Evolutionary conservation across 2,329 filamentous ascomycete species (phyloP), one percentile per base, ranked within the genome.

Genomic region (Fusarium cicatricum): DNA sequence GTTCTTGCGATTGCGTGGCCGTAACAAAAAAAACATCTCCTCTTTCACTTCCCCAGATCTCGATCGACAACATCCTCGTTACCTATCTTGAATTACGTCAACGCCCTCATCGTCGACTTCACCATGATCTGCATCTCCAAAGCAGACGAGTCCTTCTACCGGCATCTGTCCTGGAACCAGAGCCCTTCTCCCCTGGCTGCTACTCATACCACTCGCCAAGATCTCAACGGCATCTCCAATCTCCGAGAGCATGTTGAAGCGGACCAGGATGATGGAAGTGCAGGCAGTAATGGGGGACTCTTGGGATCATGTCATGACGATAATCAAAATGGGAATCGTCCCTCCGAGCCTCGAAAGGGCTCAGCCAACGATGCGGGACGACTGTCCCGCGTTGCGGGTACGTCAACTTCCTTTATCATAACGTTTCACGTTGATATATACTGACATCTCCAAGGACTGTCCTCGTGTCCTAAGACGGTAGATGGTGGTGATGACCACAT

Each of bases 191-290:
- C 75, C 19, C 70, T 84, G 47, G 76, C 80, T 19, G 68, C 79
- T 16, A 75, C 79, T 42, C 69, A 81, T 42, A 85, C 82, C 21
- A 84, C 82, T 34, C 74, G 82, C 62, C 77, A 83, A 73, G 82
- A 85, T 66, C 73, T 84, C 54, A 84, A 84, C 58, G 82, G 82
- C 58, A 81, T 82, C 58, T 74, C 79, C 61, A 85, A 85, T 69
- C 70, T 78, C 16, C 78, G 81, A 17, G 76, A 79, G 64, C 74
- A 75, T 55, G 72, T 77, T 23, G 70, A 74, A 32, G 70, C 74
- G 55, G 64, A 65, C 42, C 70, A 74, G 63, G 72, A 75, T 51
- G 70, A 69, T 52, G 70, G 63, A 36, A 69, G 65, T 12, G 70
- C 66, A 15, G 70, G 68, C 16, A 65, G 60, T 34, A 55, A 58